Percentiles rank a stretch among this genome's conserved stretches.
These are phyloP conservation scores for Penicillium cinerascens DNA, from an alignment of 495 filamentous ascomycete species.

Conservation along the genomic window DNA sequence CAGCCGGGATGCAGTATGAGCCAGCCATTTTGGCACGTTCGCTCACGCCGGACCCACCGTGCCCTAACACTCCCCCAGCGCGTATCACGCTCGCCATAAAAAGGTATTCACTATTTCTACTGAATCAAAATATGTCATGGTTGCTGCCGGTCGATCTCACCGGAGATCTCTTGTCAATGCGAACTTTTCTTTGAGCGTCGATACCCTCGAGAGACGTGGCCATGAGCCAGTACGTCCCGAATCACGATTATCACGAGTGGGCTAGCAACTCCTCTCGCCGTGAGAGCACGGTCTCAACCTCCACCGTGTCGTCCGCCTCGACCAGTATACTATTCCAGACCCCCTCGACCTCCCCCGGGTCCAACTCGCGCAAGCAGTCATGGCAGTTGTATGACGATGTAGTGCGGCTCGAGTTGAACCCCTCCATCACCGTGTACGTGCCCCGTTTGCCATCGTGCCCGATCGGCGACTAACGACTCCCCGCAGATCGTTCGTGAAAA, in stretches of 20 bases:
- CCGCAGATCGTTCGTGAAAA: slow-evolving; percentile 39
- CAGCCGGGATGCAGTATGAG: slow-evolving; percentile 16
- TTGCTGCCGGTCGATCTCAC: slow-evolving; percentile 7
- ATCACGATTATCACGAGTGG: slow-evolving; percentile 35
- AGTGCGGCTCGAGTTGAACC: slow-evolving; percentile 33
- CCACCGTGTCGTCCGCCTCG: slow-evolving; percentile 39
- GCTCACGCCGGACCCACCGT: slow-evolving; percentile 15
- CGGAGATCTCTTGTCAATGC: slow-evolving; percentile 8
- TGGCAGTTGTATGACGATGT: slow-evolving; percentile 37
- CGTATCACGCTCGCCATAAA: slow-evolving; percentile 13
- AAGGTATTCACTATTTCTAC: slow-evolving; percentile 1
- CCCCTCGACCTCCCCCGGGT: slow-evolving; percentile 31
- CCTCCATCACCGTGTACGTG: slow-evolving; percentile 41
- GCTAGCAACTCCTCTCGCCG: slow-evolving; percentile 30
- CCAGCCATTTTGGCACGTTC: slow-evolving; percentile 41
- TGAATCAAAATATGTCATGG: slow-evolving; percentile 7
- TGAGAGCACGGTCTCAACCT: slow-evolving; percentile 37
- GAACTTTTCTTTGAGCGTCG: neutral
- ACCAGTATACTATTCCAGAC: slow-evolving; percentile 35
- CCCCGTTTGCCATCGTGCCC: neutral
- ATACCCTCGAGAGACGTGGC: slow-evolving; percentile 7
- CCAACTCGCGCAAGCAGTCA: slow-evolving; percentile 33
- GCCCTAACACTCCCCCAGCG: neutral
- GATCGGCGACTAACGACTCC: neutral
- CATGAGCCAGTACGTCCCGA: slow-evolving; percentile 28